Evolutionary conservation across 2,329 filamentous ascomycete species (phyloP), one percentile per base, ranked within the genome.

Genomic region (Aspergillus flavus): DNA sequence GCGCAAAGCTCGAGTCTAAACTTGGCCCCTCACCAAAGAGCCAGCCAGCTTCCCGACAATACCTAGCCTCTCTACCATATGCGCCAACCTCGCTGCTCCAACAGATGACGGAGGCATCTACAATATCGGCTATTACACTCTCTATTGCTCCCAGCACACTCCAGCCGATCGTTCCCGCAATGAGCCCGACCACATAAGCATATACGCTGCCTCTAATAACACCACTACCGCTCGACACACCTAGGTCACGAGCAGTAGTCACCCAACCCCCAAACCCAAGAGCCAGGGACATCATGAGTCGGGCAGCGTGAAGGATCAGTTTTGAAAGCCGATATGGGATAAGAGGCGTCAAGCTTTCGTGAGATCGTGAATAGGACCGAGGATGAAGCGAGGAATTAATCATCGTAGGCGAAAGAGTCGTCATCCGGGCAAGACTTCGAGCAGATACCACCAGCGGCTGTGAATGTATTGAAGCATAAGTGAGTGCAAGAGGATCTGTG

Each of bases 241-340:
- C 83, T 4, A 97, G 82, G 78, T 91, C 89, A 66, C 92, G 89
- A 12, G 95, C 94, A 41, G 94, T 96, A 54, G 92, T 91, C 10
- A 98, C 92, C 95, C 95, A 99, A n/a, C 93, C 94, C 4, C 92
- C 94, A 72, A 98, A 96, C 0, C 94, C 94, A 34, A 99, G 86
- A 0, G 89, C 91, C 54, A 94, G 88, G 0, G 93, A 92, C 87
- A 97, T 96, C 72, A 97, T 91, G 75, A 94, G 91, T 21, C 94
- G 88, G 1, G 93, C 95, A 3, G 94, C 93, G 70, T 97, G 92
- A 4, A 99, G 87, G 9, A 99, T 86, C 32, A 98, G 85, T 77
- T 97, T 98, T 1, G 95, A 91, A 10, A 98, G 87, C 5, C 92
- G 88, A 76, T 98, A 99, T 0, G 95, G 91, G 28, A 95, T 82